Evolutionary conservation across 768 basidiomycete species (phyloP).

Genomic region (Dentipellis fragilis): DNA sequence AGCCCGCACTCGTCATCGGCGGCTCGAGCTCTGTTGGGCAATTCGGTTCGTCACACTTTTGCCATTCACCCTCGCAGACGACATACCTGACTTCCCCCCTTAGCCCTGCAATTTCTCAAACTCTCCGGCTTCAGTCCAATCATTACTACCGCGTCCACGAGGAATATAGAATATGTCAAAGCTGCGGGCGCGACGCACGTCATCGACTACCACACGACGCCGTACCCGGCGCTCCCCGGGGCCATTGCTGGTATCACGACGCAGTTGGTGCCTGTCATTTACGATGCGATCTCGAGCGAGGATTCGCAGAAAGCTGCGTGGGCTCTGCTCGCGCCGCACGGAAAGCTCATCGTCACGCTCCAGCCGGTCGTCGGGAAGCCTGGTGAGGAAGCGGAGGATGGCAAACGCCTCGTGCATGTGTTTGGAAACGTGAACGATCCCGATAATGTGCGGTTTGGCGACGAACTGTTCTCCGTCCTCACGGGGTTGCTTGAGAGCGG

Average conservation of each 20-base stretch:
- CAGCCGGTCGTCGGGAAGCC: constrained; percentile 6
- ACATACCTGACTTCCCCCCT: not conserved
- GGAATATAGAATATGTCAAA: constrained; percentile 7
- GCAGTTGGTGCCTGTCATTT: constrained; percentile 11
- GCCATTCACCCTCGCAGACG: not conserved
- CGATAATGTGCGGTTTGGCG: constrained; percentile 19
- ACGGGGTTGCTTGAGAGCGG: not conserved
- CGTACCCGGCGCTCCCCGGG: constrained; percentile 2
- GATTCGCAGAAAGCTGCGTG: constrained; percentile 9
- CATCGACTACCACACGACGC: constrained; percentile 5
- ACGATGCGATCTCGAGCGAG: constrained; percentile 6
- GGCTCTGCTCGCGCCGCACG: constrained; percentile 12
- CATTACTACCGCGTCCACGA: constrained; percentile 9
- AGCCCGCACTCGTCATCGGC: constrained; percentile 12
- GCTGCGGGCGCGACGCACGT: constrained; percentile 10
- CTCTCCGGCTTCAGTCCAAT: constrained; percentile 11
- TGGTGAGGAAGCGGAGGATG: constrained; percentile 8
- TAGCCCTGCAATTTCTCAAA: constrained; percentile 8
- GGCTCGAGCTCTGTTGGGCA: constrained; percentile 15
- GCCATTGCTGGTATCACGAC: constrained; percentile 6
- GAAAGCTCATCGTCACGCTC: constrained; percentile 7
- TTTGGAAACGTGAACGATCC: constrained; percentile 4
- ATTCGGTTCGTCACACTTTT: constrained; percentile 3
- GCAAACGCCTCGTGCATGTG: constrained; percentile 3
- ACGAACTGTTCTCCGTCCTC: not conserved